phyloP scores from a whole-genome alignment of 2,329 filamentous ascomycete genomes.

The Didymella pomorum region DNA sequence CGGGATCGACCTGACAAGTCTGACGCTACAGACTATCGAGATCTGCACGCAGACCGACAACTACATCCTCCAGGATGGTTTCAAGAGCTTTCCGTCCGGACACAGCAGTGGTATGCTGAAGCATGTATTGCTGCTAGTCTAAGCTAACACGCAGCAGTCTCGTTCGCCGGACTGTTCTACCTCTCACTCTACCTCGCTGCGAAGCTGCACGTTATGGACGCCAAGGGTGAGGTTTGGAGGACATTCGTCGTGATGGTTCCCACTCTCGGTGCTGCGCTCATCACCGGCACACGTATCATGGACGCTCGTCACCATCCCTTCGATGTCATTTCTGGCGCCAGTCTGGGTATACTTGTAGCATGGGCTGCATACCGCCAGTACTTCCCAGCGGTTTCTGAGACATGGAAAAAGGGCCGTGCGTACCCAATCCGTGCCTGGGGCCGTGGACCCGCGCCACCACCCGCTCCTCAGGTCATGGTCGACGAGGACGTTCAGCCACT shows the following conservation, averaged over 20 bases:
- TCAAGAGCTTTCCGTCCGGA: conserved; percentile 66
- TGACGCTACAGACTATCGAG: conserved; percentile 33
- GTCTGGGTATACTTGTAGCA: conserved; percentile 62
- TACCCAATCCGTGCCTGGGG: conserved; percentile 67
- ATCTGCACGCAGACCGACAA: conserved; percentile 63
- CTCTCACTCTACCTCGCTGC: conserved; percentile 67
- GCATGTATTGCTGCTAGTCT: conserved; percentile 1
- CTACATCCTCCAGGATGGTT: conserved; percentile 64
- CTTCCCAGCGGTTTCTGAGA: conserved; percentile 64
- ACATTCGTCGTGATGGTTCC: conserved; percentile 63
- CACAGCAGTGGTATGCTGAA: conserved; percentile 60
- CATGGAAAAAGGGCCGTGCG: conserved; percentile 66
- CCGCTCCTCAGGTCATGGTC: conserved; percentile 31
- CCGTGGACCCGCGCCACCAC: conserved; percentile 51
- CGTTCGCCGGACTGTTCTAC: conserved; percentile 67
- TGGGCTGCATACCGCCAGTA: conserved; percentile 66
- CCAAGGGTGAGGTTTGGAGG: conserved; percentile 68
- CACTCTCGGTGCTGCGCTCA: conserved; percentile 61
- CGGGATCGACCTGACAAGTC: conserved; percentile 7
- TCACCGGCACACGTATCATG: conserved; percentile 67
- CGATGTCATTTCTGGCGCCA: conserved; percentile 64
- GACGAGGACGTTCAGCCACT: conserved; percentile 47
- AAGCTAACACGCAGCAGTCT: conserved; percentile 51
- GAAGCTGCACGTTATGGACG: conserved; percentile 67
- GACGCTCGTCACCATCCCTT: conserved; percentile 69